Base-by-base conservation (phyloP, 768 basidiomycete species). In the Suillus bovinus region DNA sequence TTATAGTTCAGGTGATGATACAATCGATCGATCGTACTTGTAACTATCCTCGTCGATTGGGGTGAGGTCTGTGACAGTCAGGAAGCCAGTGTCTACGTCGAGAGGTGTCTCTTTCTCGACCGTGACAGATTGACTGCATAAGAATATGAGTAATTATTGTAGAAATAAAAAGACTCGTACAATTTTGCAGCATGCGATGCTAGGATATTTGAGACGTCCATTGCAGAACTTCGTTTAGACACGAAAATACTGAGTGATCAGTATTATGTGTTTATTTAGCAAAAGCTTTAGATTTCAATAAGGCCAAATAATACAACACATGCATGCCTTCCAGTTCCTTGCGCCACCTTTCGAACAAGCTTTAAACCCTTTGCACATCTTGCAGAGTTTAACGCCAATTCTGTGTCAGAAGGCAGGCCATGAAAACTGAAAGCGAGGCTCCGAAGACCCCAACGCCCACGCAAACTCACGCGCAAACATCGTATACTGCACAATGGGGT, bases 1-100 rank as follows among this genome's bases (percentile, higher is more conserved):
- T 33, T 56, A 22, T 9, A 33, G 4, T 38, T 9, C 5, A 59
- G 58, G 49, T 36, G 11, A 53, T 17, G 0, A 31, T 27, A 10
- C 2, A 64, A 4, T 24, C 24, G 13, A 47, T 38, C 9, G 16
- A 14, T 6, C 86, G 67, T 64, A 95, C 94, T 81, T 77, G 82
- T 99, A 97, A 68, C 80, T 84, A 61, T 93, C 91, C 54, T 84
- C 82, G 74, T 98, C 94, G 65, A 94, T 86, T 14, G 91, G 86
- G 73, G 94, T 96, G 24, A 83, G 82, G 78, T 99, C 96, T 53
- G 93, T 93, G 1, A 92, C 93, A 5, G 90, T 84, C 22, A 99
- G 81, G 46, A 90, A 82, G 5, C 92, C 96, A 5, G 89, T 71
- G 77, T 99, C 97, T 62, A 94, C 80, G 47, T 89, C 86, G 64